Percentiles rank a stretch among this genome's conserved stretches.
phyloP scores from a whole-genome alignment of 768 basidiomycete species.

The Lactarius sanguifluus region DNA sequence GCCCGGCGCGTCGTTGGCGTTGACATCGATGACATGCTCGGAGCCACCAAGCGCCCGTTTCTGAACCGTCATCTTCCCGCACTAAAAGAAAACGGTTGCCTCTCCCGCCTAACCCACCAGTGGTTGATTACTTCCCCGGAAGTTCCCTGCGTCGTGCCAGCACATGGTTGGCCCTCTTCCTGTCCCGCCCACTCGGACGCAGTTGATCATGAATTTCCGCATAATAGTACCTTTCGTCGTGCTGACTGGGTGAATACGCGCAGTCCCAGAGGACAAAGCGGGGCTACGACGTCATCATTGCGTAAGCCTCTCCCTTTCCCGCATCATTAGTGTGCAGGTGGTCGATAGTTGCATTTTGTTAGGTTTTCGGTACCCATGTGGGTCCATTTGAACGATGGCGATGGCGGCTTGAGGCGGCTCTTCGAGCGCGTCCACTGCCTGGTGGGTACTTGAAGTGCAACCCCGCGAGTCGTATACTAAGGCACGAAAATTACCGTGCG shows the following conservation, averaged over 20 bases:
- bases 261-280: slow-evolving; percentile 56
- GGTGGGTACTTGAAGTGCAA: slow-evolving; percentile 84
- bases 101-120: not conserved
- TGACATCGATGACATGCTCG: slow-evolving; percentile 82
- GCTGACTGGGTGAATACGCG: slow-evolving; percentile 68
- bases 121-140: slow-evolving; percentile 52
- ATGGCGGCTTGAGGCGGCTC: slow-evolving; percentile 53
- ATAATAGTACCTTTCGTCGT: slow-evolving; percentile 70
- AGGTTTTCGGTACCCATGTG: slow-evolving; percentile 82
- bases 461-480: slow-evolving; percentile 83
- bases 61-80: slow-evolving; percentile 18
- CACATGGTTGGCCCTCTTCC: slow-evolving; percentile 76
- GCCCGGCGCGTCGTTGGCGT: slow-evolving; percentile 73
- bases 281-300: slow-evolving; percentile 76
- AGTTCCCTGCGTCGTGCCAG: slow-evolving; percentile 61
- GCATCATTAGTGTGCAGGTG: not conserved
- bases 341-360: not conserved
- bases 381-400: slow-evolving; percentile 79
- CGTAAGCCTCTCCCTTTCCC: slow-evolving; percentile 48
- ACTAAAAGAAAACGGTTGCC: slow-evolving; percentile 28
- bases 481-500: slow-evolving; percentile 65
- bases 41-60: slow-evolving; percentile 42
- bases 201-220: slow-evolving; percentile 55
- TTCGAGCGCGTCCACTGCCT: slow-evolving; percentile 44
- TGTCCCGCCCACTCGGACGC: slow-evolving; percentile 46